These are phyloP conservation scores for Akanthomyces muscarius DNA, from an alignment of 2,329 filamentous ascomycete genomes.

Conservation along the genomic window DNA sequence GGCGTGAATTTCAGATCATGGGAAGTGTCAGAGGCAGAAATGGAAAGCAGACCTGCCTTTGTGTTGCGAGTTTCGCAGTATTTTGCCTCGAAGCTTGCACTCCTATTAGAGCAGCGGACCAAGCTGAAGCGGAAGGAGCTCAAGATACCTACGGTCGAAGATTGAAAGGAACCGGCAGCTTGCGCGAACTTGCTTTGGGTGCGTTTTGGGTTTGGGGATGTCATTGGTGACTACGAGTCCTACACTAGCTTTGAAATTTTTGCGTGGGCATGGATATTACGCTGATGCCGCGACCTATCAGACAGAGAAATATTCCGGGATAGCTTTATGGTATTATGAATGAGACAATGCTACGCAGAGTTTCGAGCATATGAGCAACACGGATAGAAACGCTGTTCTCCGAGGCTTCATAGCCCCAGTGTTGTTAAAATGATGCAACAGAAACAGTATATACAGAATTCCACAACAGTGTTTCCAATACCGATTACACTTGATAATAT, in stretches of 20 bases:
- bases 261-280: neutral
- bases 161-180: neutral
- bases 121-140: conserved; percentile 32
- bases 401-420: too few species aligned
- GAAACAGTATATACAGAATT: neutral
- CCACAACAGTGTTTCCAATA: too few species aligned
- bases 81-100: conserved; percentile 29
- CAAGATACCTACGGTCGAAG: neutral
- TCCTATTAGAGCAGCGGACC: conserved; percentile 20
- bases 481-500: neutral
- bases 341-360: neutral
- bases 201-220: neutral
- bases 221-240: neutral
- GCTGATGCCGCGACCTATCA: neutral
- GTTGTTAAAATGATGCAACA: too few species aligned
- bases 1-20: conserved; percentile 29
- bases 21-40: conserved; percentile 24
- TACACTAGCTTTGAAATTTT: neutral
- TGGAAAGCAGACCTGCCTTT: conserved; percentile 29
- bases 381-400: too few species aligned
- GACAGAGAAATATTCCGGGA: neutral
- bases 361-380: too few species aligned
- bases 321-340: neutral
- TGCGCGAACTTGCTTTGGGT: neutral
- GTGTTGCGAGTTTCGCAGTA: conserved; percentile 29